Conservation (phyloP, 1,139 yeast species). For the Wickerhamomyces sp. region DNA sequence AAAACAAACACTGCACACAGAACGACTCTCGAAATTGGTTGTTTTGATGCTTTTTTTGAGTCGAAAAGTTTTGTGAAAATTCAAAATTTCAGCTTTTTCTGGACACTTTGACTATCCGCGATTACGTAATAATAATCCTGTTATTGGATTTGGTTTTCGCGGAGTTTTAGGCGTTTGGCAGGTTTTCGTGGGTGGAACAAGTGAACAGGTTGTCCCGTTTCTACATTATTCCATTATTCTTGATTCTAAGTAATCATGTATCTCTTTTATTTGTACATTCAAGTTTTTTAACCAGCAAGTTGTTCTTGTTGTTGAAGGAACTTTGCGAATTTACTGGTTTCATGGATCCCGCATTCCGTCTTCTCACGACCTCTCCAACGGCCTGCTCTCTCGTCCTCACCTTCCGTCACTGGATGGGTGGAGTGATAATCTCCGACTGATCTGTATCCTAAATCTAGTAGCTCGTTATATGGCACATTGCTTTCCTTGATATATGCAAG, state of each 20-base stretch:
- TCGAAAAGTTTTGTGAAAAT: neutral
- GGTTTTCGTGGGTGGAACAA: neutral
- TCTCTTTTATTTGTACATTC: neutral
- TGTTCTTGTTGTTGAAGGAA: conserved; percentile 23
- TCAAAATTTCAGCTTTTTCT: neutral
- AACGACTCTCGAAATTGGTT: neutral
- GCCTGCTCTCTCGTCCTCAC: conserved; percentile 94
- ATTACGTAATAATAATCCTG: too few species aligned
- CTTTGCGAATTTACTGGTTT: conserved; percentile 66
- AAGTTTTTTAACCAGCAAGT: conserved; percentile 27
- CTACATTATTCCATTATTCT: too few species aligned
- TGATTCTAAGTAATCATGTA: too few species aligned
- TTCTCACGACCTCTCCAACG: conserved; percentile 93
- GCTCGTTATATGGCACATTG: conserved; percentile 78
- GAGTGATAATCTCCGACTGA: conserved; percentile 97
- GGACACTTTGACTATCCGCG: too few species aligned
- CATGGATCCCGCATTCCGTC: conserved; percentile 96
- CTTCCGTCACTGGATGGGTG: conserved; percentile 82
- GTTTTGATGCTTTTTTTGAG: neutral
- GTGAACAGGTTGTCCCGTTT: neutral
- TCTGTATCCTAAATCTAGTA: conserved; percentile 82
- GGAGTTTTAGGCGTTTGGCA: too few species aligned
- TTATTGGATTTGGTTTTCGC: too few species aligned
- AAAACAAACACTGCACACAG: neutral
- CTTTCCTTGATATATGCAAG: conserved; percentile 62